phyloP scores from a whole-genome alignment of 768 basidiomycete species.

The Suillus tomentosus region DNA sequence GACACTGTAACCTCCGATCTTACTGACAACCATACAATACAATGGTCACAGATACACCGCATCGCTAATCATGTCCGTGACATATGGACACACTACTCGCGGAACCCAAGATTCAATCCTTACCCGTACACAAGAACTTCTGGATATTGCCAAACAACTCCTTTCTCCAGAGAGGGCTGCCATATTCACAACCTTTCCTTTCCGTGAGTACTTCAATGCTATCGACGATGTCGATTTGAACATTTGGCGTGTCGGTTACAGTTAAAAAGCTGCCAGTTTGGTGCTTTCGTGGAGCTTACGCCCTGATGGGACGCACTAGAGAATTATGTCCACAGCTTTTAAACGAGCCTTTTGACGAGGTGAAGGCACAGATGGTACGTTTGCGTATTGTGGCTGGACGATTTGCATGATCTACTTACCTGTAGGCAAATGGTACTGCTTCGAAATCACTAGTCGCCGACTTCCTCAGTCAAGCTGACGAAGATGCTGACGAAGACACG shows the following conservation, averaged over 20 bases:
- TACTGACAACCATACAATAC: background rate
- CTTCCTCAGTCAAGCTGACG: background rate
- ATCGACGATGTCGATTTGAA: background rate
- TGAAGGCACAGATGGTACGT: background rate
- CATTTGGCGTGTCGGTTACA: background rate
- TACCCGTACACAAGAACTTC: constrained; percentile 25
- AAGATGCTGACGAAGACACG: background rate
- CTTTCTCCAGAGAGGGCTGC: constrained; percentile 11
- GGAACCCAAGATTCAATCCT: constrained; percentile 22
- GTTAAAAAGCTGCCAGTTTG: background rate
- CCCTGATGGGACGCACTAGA: background rate
- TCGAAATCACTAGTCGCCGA: background rate
- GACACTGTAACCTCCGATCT: too few relatives aligned
- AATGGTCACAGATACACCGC: constrained; percentile 24
- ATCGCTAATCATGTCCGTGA: constrained; percentile 30
- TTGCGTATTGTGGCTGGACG: too few relatives aligned
- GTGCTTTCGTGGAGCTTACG: constrained; percentile 5
- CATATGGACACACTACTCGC: constrained; percentile 24
- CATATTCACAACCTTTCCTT: constrained; percentile 12
- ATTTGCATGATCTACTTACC: background rate
- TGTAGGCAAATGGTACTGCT: constrained; percentile 3
- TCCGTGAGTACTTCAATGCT: constrained; percentile 3
- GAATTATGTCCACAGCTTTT: constrained; percentile 1
- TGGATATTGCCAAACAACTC: constrained; percentile 14
- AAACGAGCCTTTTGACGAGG: background rate